Evolutionary conservation across 129 eudicot genomes (phyloP).

Genomic region (Apium graveolens): DNA sequence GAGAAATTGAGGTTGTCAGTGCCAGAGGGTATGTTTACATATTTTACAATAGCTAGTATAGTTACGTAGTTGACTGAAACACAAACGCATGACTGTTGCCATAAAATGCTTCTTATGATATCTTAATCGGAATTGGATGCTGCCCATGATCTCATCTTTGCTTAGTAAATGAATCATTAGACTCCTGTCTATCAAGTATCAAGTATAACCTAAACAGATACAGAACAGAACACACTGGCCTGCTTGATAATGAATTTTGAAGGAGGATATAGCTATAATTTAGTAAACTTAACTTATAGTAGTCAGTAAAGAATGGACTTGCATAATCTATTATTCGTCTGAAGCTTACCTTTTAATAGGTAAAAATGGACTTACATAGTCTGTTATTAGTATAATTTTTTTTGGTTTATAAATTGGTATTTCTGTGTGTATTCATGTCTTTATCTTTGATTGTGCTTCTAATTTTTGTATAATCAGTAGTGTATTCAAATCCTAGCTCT

Average conservation of each 20-base stretch:
- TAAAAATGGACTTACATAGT: neutral
- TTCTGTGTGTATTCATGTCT: neutral
- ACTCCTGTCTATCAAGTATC: no score
- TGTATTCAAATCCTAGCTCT: neutral
- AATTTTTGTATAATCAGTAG: neutral
- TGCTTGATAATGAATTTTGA: neutral
- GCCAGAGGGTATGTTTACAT: slow-evolving; percentile 72
- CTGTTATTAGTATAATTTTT: neutral
- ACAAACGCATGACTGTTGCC: neutral
- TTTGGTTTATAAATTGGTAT: neutral
- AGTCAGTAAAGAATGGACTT: no score
- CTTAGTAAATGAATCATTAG: neutral
- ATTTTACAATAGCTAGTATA: neutral
- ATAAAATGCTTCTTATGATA: neutral
- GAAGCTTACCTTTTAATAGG: neutral
- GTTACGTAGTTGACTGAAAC: neutral
- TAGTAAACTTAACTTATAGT: neutral
- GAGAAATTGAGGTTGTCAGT: slow-evolving; percentile 95
- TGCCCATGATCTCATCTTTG: neutral
- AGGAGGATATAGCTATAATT: neutral
- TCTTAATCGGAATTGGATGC: neutral
- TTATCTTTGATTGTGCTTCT: neutral
- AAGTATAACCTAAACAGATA: no score
- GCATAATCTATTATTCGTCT: neutral
- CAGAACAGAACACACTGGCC: neutral